These are phyloP conservation scores for Zygoascus hellenicus DNA, from an alignment of 1,139 yeast species.

Conservation along the genomic window DNA sequence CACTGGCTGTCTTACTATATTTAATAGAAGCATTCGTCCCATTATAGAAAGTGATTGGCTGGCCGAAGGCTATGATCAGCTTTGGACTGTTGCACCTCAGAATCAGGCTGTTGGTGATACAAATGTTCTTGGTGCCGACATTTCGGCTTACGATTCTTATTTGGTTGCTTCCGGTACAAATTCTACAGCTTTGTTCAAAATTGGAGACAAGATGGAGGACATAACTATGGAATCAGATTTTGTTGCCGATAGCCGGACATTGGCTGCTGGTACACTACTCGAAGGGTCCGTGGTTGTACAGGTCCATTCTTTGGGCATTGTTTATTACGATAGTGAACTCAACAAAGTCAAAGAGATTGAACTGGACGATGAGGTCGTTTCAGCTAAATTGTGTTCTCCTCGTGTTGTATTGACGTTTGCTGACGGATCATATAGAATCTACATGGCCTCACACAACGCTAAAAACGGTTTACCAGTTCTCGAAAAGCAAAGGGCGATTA, in stretches of 20 bases:
- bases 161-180: slow-evolving; percentile 53
- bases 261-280: slow-evolving; percentile 59
- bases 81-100: slow-evolving; percentile 34
- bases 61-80: slow-evolving; percentile 39
- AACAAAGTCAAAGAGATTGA: slow-evolving; percentile 31
- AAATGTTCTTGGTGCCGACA: slow-evolving; percentile 18
- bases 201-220: slow-evolving; percentile 61
- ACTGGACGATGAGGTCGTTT: slow-evolving; percentile 7
- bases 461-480: slow-evolving; percentile 6
- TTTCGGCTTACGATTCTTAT: slow-evolving; percentile 43
- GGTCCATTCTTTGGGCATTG: slow-evolving; percentile 61
- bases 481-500: slow-evolving; percentile 7
- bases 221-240: slow-evolving; percentile 53
- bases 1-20: slow-evolving; percentile 53
- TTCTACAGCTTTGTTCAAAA: slow-evolving; percentile 45
- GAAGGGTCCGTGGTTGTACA: slow-evolving; percentile 63
- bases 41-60: slow-evolving; percentile 72
- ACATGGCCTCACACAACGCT: slow-evolving; percentile 6
- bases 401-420: slow-evolving; percentile 5
- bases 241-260: slow-evolving; percentile 56
- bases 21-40: slow-evolving; percentile 67
- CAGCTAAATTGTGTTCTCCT: slow-evolving; percentile 10
- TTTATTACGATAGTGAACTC: slow-evolving; percentile 61
- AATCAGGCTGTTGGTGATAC: slow-evolving; percentile 14
- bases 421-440: not conserved